Percentiles rank a stretch among this genome's conserved stretches.
Evolutionary conservation across 1,284 basidiomycete species (phyloP).

Genomic region (Ganoderma lingzhi): DNA sequence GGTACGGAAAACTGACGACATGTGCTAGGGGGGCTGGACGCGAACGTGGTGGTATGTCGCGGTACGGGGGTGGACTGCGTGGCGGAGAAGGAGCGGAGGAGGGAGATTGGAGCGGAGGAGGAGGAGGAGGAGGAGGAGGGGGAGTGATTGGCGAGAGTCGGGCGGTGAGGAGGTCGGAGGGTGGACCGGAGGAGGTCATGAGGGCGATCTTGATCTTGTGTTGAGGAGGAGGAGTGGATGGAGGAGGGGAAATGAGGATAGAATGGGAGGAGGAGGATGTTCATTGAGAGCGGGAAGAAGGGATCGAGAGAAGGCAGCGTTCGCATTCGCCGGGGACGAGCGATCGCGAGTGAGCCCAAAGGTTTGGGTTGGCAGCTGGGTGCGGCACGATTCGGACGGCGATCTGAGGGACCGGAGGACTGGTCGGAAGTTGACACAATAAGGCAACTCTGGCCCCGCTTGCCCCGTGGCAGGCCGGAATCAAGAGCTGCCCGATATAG

Average conservation of each 20-base stretch:
- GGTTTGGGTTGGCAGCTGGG: neutral
- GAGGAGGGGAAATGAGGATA: neutral
- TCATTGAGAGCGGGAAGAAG: constrained; percentile 4
- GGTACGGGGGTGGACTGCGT: neutral
- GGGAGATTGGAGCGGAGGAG: neutral
- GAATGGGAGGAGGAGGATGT: neutral
- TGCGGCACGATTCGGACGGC: constrained; percentile 7
- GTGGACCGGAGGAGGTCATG: constrained; percentile 8
- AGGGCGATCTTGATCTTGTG: constrained; percentile 1
- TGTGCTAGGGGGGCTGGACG: neutral
- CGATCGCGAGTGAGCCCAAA: neutral
- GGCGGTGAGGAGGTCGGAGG: constrained; percentile 14
- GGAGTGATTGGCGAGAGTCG: constrained; percentile 7
- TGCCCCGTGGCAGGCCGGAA: constrained; percentile 17
- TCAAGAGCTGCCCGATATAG: constrained; percentile 12
- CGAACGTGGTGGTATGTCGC: neutral
- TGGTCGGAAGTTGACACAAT: constrained; percentile 1
- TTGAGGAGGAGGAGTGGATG: neutral
- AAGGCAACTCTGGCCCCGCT: constrained; percentile 11
- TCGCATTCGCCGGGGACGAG: no score
- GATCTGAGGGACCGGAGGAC: constrained; percentile 14
- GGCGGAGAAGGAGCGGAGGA: neutral
- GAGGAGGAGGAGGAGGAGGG: constrained; percentile 8
- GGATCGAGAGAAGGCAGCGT: neutral
- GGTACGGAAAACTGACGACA: neutral